These are phyloP conservation scores for Diaporthe sp. DNA, from an alignment of 2,329 filamentous ascomycete genomes.

Conservation along the genomic window DNA sequence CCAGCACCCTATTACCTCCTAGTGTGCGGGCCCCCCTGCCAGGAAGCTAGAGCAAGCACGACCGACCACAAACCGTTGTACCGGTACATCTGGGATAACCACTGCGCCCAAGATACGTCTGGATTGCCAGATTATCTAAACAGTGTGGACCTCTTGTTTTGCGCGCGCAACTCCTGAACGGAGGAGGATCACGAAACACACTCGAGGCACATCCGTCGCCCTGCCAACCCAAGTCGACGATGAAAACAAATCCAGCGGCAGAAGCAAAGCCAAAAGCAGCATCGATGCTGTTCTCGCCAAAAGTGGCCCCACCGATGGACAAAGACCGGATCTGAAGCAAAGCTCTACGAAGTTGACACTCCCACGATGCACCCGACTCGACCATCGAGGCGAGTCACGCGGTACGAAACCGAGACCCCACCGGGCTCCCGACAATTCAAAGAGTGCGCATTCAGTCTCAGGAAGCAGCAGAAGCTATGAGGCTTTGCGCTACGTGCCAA, in stretches of 20 bases:
- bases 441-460: not conserved
- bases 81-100: conserved; percentile 4
- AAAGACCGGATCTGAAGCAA: not conserved
- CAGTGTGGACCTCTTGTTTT: not conserved
- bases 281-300: not conserved
- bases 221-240: not conserved
- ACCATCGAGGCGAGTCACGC: not conserved
- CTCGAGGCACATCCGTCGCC: not conserved
- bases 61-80: not conserved
- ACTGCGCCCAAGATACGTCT: not conserved
- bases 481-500: too few species aligned
- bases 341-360: not conserved
- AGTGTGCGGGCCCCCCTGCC: conserved; percentile 7
- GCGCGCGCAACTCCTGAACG: not conserved
- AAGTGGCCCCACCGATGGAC: not conserved
- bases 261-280: not conserved
- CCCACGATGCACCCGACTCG: not conserved
- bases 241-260: conserved; percentile 1
- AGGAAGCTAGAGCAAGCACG: conserved; percentile 1
- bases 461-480: not conserved
- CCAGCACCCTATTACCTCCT: too few species aligned
- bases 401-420: not conserved
- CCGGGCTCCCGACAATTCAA: not conserved
- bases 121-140: not conserved
- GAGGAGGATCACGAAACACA: not conserved